phyloP scores from a whole-genome alignment of 2,329 filamentous ascomycete genomes.

The Epichloe hybrida region DNA sequence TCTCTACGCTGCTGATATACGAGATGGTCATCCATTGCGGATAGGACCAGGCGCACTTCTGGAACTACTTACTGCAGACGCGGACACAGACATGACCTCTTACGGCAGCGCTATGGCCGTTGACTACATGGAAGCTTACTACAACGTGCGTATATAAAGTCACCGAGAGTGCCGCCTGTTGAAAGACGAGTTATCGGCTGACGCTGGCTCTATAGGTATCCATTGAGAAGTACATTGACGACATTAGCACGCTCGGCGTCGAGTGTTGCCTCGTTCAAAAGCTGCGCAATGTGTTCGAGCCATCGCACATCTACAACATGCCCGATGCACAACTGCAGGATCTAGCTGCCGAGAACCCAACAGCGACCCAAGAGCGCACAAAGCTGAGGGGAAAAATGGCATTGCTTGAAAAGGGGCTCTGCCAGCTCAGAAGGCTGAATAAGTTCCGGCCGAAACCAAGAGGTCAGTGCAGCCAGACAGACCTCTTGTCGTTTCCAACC shows the following conservation, averaged over 20 bases:
- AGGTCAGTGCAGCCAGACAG: background rate
- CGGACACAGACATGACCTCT: background rate
- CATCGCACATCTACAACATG: slow-evolving; percentile 10
- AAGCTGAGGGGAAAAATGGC: background rate
- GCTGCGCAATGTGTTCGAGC: slow-evolving; percentile 9
- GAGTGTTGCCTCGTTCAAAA: slow-evolving; percentile 9
- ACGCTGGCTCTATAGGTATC: slow-evolving; percentile 7
- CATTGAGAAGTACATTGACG: slow-evolving; percentile 9
- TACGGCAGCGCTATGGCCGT: slow-evolving; percentile 10
- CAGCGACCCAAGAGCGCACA: background rate
- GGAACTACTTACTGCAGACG: background rate
- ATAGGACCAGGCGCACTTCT: background rate
- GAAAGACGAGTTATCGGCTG: background rate
- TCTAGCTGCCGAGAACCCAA: slow-evolving; percentile 11
- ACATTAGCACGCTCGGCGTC: slow-evolving; percentile 12
- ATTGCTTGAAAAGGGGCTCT: background rate
- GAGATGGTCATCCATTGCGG: background rate
- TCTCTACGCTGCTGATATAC: background rate
- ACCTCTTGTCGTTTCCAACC: too few species aligned
- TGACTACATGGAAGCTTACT: slow-evolving; percentile 26
- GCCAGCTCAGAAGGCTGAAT: background rate
- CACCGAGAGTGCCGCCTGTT: background rate
- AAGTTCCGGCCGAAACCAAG: background rate
- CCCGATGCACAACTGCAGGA: slow-evolving; percentile 5
- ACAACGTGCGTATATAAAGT: slow-evolving; percentile 17